Base-by-base conservation (phyloP, 2,329 filamentous ascomycete species). In the Trichophyton mentagrophytes region DNA sequence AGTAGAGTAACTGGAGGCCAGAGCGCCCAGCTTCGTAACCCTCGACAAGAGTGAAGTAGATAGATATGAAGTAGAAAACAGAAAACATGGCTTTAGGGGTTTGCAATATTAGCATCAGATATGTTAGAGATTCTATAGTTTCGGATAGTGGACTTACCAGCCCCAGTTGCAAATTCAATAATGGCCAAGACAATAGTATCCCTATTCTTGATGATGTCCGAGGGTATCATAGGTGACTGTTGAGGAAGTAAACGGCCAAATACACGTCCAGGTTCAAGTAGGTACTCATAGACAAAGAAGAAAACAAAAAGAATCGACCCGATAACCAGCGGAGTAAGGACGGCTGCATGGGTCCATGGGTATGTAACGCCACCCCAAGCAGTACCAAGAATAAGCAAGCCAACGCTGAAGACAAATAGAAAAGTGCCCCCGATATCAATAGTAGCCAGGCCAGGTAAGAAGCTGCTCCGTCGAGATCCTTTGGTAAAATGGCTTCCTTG, bases 61-160 rank as follows among this genome's bases (percentile, higher is more conserved):
- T 78, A 15, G 82, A 82, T 65, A 85, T 82, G 65, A 87, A 88
- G 69, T 88, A 88, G 64, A 87, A 81, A 0, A 85, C 80, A 11
- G 79, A 75, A 68, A 79, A 79, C 64, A 78, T 70, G 0, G 72
- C 67, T 67, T 53, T 46, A 17, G 36, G 3, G 44, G 30, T 80
- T 79, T 67, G 85, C 85, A 69, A 85, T 86, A 27, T 85, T 77
- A 58, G 33, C 4, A 20, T 80, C 80, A 64, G 9, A 83, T 80
- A 65, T 15, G 25, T 4, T 25, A 30, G 85, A 86, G 69, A 85
- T 86, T 61, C 85, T 78, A 1, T 38, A 15, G 22, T 38, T 13
- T 58, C 9, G 33, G 11, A 20, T 5, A 47, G 40, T 20, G 9
- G 9, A 76, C 63, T 76, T 68, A 15, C 72, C 67, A 65, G 82